Percentiles rank a stretch among this genome's conserved stretches.
Evolutionary conservation across 106 monocot genomes (phyloP).

Genomic region (Apostasia ramifera): DNA sequence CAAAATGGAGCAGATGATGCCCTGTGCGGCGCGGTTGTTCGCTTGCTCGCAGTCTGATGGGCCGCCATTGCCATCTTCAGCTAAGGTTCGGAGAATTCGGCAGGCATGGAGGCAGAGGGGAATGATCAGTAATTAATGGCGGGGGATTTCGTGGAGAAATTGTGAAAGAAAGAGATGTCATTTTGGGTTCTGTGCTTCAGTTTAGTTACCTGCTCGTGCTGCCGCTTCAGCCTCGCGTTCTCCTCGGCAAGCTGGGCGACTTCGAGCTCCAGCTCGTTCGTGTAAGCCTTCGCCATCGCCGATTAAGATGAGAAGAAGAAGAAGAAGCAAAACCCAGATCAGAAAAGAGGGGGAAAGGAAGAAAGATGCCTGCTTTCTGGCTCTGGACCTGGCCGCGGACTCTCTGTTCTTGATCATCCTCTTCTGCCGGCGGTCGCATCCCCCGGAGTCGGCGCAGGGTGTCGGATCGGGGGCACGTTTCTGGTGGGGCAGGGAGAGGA

Average conservation of each 20-base stretch:
- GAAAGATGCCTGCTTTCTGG: slow-evolving; percentile 16
- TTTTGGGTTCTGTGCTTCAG: no score
- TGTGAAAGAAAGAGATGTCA: background rate
- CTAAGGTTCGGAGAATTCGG: no score
- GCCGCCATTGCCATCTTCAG: slow-evolving; percentile 29
- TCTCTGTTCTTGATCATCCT: slow-evolving; percentile 33
- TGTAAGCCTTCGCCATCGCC: slow-evolving; percentile 30
- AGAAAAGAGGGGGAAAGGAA: no score
- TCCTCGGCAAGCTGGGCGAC: slow-evolving; percentile 23
- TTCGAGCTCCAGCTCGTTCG: slow-evolving; percentile 44
- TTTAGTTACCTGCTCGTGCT: slow-evolving; percentile 32
- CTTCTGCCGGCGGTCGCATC: slow-evolving; percentile 13
- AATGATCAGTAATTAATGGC: background rate
- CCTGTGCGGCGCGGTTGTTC: slow-evolving; percentile 31
- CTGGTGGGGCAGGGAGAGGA: no score
- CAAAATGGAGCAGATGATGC: slow-evolving; percentile 57
- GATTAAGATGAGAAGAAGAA: no score
- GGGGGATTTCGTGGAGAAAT: background rate
- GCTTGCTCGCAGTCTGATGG: slow-evolving; percentile 15
- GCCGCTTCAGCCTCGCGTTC: slow-evolving; percentile 43
- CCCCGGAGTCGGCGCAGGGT: background rate
- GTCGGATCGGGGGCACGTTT: no score
- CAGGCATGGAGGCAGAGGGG: no score
- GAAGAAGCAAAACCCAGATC: no score
- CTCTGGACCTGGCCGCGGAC: slow-evolving; percentile 31